Evolutionary conservation across 441 rosid genomes (phyloP).

Genomic region (Macaranga tanarius): DNA sequence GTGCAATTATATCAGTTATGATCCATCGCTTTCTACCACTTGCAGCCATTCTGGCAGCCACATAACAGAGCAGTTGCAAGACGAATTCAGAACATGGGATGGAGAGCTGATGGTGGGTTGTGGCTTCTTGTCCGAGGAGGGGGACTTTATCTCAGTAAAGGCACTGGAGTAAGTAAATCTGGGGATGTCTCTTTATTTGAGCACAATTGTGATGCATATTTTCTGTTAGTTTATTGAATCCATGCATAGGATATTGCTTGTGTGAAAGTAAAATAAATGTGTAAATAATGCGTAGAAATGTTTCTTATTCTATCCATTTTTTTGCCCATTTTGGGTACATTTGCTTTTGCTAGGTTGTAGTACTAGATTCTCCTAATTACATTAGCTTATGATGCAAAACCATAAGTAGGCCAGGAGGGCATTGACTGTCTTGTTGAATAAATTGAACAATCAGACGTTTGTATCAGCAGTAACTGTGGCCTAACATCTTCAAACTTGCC

Average conservation of each 20-base stretch:
- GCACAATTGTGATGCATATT: neutral
- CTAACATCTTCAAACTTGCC: too few relatives aligned
- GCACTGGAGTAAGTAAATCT: constrained; percentile 66
- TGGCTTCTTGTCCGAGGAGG: constrained; percentile 99
- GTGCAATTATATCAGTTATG: neutral
- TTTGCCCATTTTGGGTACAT: neutral
- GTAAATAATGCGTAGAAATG: neutral
- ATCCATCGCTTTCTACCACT: constrained; percentile 5
- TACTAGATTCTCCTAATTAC: neutral
- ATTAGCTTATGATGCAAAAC: neutral
- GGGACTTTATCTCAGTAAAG: constrained; percentile 95
- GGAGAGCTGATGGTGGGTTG: constrained; percentile 98
- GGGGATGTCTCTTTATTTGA: constrained; percentile 7
- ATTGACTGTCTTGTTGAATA: too few relatives aligned
- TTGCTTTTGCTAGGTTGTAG: neutral
- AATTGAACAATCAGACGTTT: too few relatives aligned
- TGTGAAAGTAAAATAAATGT: neutral
- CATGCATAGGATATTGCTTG: neutral
- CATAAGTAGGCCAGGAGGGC: neutral
- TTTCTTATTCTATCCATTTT: neutral
- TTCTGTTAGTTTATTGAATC: neutral
- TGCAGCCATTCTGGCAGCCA: constrained; percentile 93
- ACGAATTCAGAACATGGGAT: constrained; percentile 97
- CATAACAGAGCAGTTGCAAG: constrained; percentile 93
- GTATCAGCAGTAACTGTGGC: too few relatives aligned